A percentile compares a stretch with the other conserved stretches of the same genome.
Evolutionary conservation across 2,329 filamentous ascomycete genomes (phyloP).

Genomic region (Thielaviopsis punctulata): DNA sequence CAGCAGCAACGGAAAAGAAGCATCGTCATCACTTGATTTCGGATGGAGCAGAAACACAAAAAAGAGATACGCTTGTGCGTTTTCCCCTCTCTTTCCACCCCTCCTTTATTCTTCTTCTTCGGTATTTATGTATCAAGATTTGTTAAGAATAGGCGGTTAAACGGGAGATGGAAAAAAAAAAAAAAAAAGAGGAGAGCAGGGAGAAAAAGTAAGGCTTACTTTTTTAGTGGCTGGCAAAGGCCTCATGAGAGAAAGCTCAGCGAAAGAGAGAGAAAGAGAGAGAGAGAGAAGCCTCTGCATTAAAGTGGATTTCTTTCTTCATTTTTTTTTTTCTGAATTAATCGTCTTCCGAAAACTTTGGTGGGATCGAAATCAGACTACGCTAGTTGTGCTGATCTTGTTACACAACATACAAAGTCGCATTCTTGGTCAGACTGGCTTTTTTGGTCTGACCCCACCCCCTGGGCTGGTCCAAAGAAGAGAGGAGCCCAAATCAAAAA

Average conservation of each 20-base stretch:
- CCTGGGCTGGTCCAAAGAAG: not conserved
- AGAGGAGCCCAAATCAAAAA: not conserved
- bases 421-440: no score
- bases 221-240: not conserved
- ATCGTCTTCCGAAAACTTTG: not conserved
- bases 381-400: not conserved
- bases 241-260: not conserved
- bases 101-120: not conserved
- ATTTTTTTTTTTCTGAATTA: not conserved
- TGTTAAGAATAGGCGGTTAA: no score
- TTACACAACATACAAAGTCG: conserved; percentile 8
- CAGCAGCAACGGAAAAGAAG: not conserved
- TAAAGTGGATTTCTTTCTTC: not conserved
- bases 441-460: not conserved
- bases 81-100: not conserved
- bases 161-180: not conserved
- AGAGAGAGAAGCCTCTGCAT: not conserved
- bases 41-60: no score
- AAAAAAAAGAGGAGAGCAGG: not conserved
- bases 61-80: not conserved
- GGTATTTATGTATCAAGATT: no score
- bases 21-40: not conserved
- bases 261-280: not conserved
- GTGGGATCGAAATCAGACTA: not conserved
- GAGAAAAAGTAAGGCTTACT: not conserved